Base-by-base conservation (phyloP, 371 early-diverging fungal genomes). In the Mortierella sp. region DNA sequence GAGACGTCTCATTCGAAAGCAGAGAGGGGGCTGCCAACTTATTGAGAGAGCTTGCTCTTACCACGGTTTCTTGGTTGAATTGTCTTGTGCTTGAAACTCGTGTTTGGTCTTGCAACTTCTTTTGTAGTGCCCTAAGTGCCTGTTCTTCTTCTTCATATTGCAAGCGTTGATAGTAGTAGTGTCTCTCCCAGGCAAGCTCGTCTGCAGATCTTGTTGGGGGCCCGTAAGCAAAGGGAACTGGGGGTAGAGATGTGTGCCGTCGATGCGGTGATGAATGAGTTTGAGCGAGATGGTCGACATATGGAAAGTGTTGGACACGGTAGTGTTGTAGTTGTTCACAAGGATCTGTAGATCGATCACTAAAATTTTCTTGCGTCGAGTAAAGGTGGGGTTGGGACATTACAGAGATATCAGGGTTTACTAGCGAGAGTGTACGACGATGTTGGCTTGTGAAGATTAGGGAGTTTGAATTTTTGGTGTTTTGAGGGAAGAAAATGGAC, bases 131-230 rank as follows among this genome's bases (percentile, higher is more conserved):
- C 13, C 58, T 65, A 59, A 54, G 56, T 31, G 40, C 58, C 35
- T 22, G 64, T 32, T 64, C 72, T 0, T 78, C 72, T 40, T 78
- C 78, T n/a, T 72, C 55, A 1, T 56, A 22, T 13, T 78, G 78
- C 43, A 65, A 66, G 15, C 68, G 78, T 28, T 78, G 78, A n/a
- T 78, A 78, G 22, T 65, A 78, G 31, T 61, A 53, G 13, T 78
- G 78, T n/a, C 78, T 61, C 37, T 78, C 73, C 78, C 78, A 78
- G 3, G 78, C 78, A 19, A 79, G 74, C 34, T 79, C 70, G 19
- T 73, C 32, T 0, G 67, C 74, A 8, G 80, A 49, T 34, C 49
- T 58, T 15, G 45, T 49, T 15, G 65, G 61, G 8, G 56, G 47
- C 2, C 58, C 66, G 22, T 57, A 66, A 1, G 34, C 65, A 55